These are phyloP conservation scores for Suhomyces kunorum DNA, from an alignment of 1,139 yeast species.

Conservation along the genomic window DNA sequence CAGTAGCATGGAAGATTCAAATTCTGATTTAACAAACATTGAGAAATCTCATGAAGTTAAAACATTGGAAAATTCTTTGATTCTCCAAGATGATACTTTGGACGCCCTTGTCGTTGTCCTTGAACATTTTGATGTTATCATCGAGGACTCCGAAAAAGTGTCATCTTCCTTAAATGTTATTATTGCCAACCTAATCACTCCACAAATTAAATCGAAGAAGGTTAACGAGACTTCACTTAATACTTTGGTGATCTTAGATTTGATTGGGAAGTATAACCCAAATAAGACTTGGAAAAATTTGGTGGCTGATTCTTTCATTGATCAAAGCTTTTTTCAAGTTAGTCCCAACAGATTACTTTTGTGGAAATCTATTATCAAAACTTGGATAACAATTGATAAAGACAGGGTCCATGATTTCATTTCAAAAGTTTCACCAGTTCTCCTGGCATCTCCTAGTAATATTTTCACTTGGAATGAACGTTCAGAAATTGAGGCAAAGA, in stretches of 20 bases:
- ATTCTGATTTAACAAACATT: constrained; percentile 5
- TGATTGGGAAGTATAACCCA: constrained; percentile 37
- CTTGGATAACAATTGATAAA: constrained; percentile 61
- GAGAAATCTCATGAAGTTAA: constrained; percentile 13
- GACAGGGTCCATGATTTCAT: constrained; percentile 62
- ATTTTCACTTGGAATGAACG: constrained; percentile 75
- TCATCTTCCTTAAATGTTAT: constrained; percentile 45
- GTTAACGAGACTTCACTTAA: constrained; percentile 32
- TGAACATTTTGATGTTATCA: constrained; percentile 41
- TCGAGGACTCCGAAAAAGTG: constrained; percentile 57
- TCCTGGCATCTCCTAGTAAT: constrained; percentile 52
- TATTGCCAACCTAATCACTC: constrained; percentile 44
- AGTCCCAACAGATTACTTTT: constrained; percentile 24
- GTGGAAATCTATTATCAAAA: constrained; percentile 54
- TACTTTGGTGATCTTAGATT: constrained; percentile 40
- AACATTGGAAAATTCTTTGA: constrained; percentile 8
- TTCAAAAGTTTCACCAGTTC: constrained; percentile 48
- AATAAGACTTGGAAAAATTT: constrained; percentile 53
- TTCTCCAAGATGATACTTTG: constrained; percentile 39
- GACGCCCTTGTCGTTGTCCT: constrained; percentile 38
- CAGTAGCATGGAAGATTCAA: constrained; percentile 6
- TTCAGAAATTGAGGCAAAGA: constrained; percentile 57
- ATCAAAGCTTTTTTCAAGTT: constrained; percentile 45
- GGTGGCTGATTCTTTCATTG: constrained; percentile 55
- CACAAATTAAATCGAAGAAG: constrained; percentile 45